Conservation (phyloP, 768 basidiomycete species). For the Leccinum subtestaceum region DNA sequence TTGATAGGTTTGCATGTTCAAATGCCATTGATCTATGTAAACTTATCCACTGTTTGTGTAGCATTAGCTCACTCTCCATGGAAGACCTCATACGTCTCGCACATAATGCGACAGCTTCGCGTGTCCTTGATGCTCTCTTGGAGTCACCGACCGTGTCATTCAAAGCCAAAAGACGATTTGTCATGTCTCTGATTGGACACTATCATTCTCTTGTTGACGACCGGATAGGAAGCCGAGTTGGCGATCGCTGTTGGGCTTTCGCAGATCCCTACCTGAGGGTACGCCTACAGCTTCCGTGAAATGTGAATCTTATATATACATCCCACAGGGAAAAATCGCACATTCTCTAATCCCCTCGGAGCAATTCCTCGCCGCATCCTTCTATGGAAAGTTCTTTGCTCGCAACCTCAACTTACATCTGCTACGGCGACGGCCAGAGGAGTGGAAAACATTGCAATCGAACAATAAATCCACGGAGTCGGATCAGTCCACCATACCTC, state of each 20-base stretch:
- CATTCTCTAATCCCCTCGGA: constrained; percentile 73
- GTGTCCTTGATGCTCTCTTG: constrained; percentile 76
- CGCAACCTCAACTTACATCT: constrained; percentile 76
- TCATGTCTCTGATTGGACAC: constrained; percentile 72
- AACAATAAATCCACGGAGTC: constrained; percentile 28
- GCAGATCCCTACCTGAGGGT: constrained; percentile 95
- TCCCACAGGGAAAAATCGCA: constrained; percentile 85
- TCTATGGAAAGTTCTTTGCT: constrained; percentile 86
- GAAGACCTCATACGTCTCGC: constrained; percentile 58
- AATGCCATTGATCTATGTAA: neutral
- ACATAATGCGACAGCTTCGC: constrained; percentile 67
- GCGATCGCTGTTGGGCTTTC: constrained; percentile 85
- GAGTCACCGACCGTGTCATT: constrained; percentile 62
- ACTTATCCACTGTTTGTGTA: constrained; percentile 29
- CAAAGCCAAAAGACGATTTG: constrained; percentile 66
- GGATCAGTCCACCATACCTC: constrained; percentile 17
- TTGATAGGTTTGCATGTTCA: constrained; percentile 55
- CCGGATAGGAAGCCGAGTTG: constrained; percentile 85
- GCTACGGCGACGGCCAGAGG: constrained; percentile 72
- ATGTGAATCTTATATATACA: constrained; percentile 3
- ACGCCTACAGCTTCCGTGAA: constrained; percentile 2
- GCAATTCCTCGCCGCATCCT: constrained; percentile 67
- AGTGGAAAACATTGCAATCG: constrained; percentile 78
- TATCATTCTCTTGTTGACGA: constrained; percentile 85
- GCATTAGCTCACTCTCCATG: constrained; percentile 55